Evolutionary conservation across 2,329 filamentous ascomycete genomes (phyloP).

Genomic region (Cordyceps cicadae): DNA sequence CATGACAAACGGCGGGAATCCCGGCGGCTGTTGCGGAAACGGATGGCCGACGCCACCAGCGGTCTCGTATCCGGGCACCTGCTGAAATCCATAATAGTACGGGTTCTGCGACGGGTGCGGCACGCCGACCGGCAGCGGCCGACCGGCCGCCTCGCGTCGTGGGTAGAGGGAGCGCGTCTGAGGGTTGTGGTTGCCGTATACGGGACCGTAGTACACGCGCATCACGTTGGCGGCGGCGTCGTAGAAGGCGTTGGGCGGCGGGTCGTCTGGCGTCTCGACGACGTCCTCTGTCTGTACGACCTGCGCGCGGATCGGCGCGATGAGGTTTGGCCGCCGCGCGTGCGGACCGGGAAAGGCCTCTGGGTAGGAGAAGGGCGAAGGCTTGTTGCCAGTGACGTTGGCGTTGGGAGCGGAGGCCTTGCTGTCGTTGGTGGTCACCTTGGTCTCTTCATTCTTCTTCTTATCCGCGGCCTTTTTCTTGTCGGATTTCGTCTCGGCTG

Average conservation of each 20-base stretch:
- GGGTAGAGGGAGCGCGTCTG: conserved; percentile 35
- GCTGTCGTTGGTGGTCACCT: background rate
- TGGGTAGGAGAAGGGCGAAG: conserved; percentile 16
- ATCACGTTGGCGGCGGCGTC: conserved; percentile 44
- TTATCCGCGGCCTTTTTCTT: conserved; percentile 3
- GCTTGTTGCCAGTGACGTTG: background rate
- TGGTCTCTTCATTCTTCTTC: conserved; percentile 15
- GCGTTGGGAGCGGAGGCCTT: background rate
- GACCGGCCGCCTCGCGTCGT: conserved; percentile 22
- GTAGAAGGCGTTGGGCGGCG: conserved; percentile 51
- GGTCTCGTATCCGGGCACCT: conserved; percentile 15
- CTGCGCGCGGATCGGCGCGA: conserved; percentile 40
- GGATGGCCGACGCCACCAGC: conserved; percentile 3
- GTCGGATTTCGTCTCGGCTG: conserved; percentile 8
- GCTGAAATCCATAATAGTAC: conserved; percentile 33
- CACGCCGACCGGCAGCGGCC: conserved; percentile 32
- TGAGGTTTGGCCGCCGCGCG: conserved; percentile 33
- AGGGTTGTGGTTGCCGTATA: conserved; percentile 43
- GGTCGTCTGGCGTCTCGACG: conserved; percentile 43
- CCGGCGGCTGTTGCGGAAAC: conserved; percentile 1
- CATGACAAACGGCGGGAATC: conserved; percentile 16
- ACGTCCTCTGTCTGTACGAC: conserved; percentile 49
- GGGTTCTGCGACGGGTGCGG: conserved; percentile 36
- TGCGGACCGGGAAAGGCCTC: conserved; percentile 23
- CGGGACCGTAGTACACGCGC: conserved; percentile 49